Conservation (phyloP, 768 basidiomycete genomes). For the Gymnopilus dilepis region DNA sequence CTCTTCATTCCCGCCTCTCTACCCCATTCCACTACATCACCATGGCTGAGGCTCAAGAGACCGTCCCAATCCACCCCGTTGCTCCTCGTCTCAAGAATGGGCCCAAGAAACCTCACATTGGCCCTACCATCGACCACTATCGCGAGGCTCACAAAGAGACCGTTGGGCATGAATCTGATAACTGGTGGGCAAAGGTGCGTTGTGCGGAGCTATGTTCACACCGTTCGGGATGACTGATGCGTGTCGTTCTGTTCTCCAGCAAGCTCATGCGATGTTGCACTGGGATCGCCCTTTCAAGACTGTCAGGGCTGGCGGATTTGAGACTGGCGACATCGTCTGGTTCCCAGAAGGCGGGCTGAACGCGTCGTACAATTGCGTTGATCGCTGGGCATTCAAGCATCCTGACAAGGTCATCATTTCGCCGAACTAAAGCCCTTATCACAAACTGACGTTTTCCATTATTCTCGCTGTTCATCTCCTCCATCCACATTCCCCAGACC, state of each 20-base stretch:
- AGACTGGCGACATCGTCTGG: slow-evolving; percentile 89
- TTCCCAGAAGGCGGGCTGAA: slow-evolving; percentile 95
- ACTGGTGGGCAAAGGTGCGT: slow-evolving; percentile 86
- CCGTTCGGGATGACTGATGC: not conserved
- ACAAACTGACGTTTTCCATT: not conserved
- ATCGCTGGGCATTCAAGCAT: slow-evolving; percentile 91
- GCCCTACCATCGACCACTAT: slow-evolving; percentile 82
- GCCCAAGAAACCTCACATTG: slow-evolving; percentile 74
- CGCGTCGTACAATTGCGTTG: slow-evolving; percentile 97
- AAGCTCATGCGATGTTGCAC: slow-evolving; percentile 76
- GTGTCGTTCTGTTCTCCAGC: slow-evolving; percentile 38
- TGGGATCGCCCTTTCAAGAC: slow-evolving; percentile 92
- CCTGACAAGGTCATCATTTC: slow-evolving; percentile 70
- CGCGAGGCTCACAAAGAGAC: slow-evolving; percentile 67
- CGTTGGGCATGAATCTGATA: slow-evolving; percentile 76
- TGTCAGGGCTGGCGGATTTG: slow-evolving; percentile 83
- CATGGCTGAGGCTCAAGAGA: slow-evolving; percentile 45
- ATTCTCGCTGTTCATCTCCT: not conserved
- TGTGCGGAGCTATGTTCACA: not conserved
- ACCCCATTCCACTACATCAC: slow-evolving; percentile 21
- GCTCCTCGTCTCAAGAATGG: slow-evolving; percentile 74
- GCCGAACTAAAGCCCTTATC: slow-evolving; percentile 7
- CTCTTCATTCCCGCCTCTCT: slow-evolving; percentile 20
- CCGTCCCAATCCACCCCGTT: slow-evolving; percentile 65
- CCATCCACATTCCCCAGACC: slow-evolving; percentile 48